Percentiles rank a stretch among this genome's conserved stretches.
Conservation (phyloP, 257 asterid genomes). For the Haberlea rhodopensis region DNA sequence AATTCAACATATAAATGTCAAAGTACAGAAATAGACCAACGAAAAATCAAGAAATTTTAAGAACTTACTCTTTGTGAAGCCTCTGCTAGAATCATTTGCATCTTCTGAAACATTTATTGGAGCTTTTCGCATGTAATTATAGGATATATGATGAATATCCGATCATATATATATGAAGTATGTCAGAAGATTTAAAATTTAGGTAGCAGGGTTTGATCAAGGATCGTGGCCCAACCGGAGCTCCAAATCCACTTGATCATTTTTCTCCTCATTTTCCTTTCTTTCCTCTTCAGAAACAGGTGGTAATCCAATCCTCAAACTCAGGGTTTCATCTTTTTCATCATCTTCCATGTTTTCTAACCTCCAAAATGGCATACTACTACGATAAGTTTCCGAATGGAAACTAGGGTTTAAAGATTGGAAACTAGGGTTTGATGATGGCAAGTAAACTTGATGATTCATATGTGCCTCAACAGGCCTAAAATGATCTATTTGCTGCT, state of each 20-base stretch:
- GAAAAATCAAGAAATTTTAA: not conserved
- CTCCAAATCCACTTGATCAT: constrained; percentile 72
- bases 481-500: not conserved
- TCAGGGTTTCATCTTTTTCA: constrained; percentile 31
- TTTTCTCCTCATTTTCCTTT: constrained; percentile 31
- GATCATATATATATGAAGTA: not conserved
- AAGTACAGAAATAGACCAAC: not conserved
- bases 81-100: not conserved
- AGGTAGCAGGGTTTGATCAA: constrained; percentile 13
- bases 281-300: constrained; percentile 18
- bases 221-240: constrained; percentile 77
- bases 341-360: constrained; percentile 20
- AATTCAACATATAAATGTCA: not conserved
- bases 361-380: constrained; percentile 16
- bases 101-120: not conserved
- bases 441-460: constrained; percentile 47
- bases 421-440: constrained; percentile 51
- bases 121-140: no score
- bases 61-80: constrained; percentile 26
- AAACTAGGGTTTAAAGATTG: no score
- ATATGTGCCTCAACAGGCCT: constrained; percentile 30
- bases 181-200: not conserved
- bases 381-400: constrained; percentile 24
- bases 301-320: constrained; percentile 37
- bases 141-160: not conserved